A percentile compares a stretch with the other conserved stretches of the same genome.
Conservation (phyloP, 495 filamentous ascomycete genomes). For the Darksidea phi region DNA sequence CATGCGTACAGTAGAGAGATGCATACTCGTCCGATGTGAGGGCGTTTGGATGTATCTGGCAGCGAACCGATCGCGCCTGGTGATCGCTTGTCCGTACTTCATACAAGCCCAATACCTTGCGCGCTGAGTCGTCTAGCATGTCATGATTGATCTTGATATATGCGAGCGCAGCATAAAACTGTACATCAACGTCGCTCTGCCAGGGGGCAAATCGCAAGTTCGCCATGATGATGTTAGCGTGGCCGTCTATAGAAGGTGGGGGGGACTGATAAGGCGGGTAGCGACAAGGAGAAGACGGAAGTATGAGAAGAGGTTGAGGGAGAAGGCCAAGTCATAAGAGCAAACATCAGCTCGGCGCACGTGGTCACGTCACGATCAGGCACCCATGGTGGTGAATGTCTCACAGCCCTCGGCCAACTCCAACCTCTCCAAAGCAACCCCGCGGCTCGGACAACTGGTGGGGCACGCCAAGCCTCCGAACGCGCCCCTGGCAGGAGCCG, state of each 20-base stretch:
- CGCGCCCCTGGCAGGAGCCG: not conserved
- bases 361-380: constrained; percentile 6
- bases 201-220: constrained; percentile 74
- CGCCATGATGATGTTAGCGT: constrained; percentile 33
- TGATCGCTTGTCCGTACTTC: constrained; percentile 69
- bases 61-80: constrained; percentile 69
- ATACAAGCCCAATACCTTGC: constrained; percentile 83
- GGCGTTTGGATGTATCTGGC: constrained; percentile 86
- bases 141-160: constrained; percentile 93
- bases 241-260: not conserved
- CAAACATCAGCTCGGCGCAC: constrained; percentile 12
- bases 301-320: not conserved
- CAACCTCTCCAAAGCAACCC: not conserved
- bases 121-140: constrained; percentile 88
- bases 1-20: not conserved
- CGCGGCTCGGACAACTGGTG: not conserved
- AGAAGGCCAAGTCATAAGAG: constrained; percentile 12
- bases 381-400: constrained; percentile 24
- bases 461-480: constrained; percentile 14
- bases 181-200: constrained; percentile 88
- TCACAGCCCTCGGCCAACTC: constrained; percentile 1
- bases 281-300: not conserved
- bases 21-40: constrained; percentile 78
- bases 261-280: not conserved
- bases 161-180: constrained; percentile 88